phyloP scores from a whole-genome alignment of 192 early-diverging fungal species.

The Radiomyces spectabilis region DNA sequence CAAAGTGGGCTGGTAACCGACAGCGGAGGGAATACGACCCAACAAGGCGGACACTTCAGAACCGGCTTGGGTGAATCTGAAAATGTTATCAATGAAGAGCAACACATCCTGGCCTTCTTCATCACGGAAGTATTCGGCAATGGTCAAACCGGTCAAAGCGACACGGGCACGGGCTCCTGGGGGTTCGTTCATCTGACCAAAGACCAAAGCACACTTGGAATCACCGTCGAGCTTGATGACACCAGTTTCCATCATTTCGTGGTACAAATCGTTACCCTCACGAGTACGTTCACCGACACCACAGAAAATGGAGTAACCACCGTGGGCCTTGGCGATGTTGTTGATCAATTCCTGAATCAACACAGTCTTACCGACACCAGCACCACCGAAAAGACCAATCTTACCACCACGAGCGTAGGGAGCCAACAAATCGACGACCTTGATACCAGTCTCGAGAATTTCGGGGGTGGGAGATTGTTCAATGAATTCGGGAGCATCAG shows the following conservation, averaged over 20 bases:
- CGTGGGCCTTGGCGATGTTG: slow-evolving; percentile 98
- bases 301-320: slow-evolving; percentile 97
- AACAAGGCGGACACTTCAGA: slow-evolving; percentile 99
- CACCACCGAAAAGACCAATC: slow-evolving; percentile 98
- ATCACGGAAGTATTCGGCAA: slow-evolving; percentile 99
- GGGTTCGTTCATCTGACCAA: slow-evolving; percentile 99
- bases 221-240: slow-evolving; percentile 93
- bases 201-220: slow-evolving; percentile 93
- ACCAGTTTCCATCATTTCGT: slow-evolving; percentile 95
- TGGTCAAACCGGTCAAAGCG: slow-evolving; percentile 93
- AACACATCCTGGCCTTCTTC: slow-evolving; percentile 99
- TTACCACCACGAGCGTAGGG: slow-evolving; percentile 97
- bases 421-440: slow-evolving; percentile 97
- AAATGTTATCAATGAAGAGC: slow-evolving; percentile 99
- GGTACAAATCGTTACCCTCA: slow-evolving; percentile 99
- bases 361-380: slow-evolving; percentile 99
- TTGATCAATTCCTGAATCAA: slow-evolving; percentile 99
- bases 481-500: slow-evolving; percentile 87
- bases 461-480: slow-evolving; percentile 94
- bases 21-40: slow-evolving; percentile 98
- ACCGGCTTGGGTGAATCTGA: slow-evolving; percentile 99
- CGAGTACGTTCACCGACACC: slow-evolving; percentile 99
- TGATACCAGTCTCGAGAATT: slow-evolving; percentile 96
- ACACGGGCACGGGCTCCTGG: slow-evolving; percentile 98
- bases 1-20: slow-evolving; percentile 99